These are phyloP conservation scores for Pugionium dolabratum DNA, from an alignment of 345 rosid species.

Conservation along the genomic window DNA sequence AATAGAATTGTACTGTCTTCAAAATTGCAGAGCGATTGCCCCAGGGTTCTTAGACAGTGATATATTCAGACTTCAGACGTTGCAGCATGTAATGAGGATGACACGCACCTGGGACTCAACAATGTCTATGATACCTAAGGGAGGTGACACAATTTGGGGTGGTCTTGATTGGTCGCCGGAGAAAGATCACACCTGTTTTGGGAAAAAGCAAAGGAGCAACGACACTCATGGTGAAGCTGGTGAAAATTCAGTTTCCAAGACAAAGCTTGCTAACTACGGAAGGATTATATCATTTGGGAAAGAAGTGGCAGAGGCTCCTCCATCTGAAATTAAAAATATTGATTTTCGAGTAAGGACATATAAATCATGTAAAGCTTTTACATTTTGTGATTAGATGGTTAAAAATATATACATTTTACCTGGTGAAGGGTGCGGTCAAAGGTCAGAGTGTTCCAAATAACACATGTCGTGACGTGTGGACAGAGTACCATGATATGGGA, in stretches of 20 bases:
- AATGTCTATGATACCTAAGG: constrained; percentile 94
- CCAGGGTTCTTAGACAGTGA: constrained; percentile 86
- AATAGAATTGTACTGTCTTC: constrained; percentile 10
- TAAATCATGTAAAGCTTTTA: constrained; percentile 7
- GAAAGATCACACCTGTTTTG: constrained; percentile 53
- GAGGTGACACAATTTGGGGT: constrained; percentile 97
- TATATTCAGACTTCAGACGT: constrained; percentile 76
- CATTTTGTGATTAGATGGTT: constrained; percentile 6
- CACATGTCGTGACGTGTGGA: constrained; percentile 84
- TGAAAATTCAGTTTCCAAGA: constrained; percentile 42
- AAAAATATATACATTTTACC: constrained; percentile 11
- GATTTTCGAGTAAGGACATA: constrained; percentile 73
- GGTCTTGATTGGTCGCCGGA: constrained; percentile 94
- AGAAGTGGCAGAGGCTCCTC: constrained; percentile 67
- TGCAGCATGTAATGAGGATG: constrained; percentile 83
- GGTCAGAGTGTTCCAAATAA: constrained; percentile 65
- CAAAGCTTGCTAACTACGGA: constrained; percentile 60
- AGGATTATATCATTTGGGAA: constrained; percentile 87
- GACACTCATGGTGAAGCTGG: constrained; percentile 36
- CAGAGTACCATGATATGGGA: constrained; percentile 96
- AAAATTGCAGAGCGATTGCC: constrained; percentile 77
- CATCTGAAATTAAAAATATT: constrained; percentile 66
- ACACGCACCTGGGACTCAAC: constrained; percentile 94
- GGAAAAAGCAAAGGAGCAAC: constrained; percentile 49
- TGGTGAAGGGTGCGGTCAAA: constrained; percentile 77